Base-by-base conservation (phyloP, 306 rosid genomes). In the Cucumis cinereus region DNA sequence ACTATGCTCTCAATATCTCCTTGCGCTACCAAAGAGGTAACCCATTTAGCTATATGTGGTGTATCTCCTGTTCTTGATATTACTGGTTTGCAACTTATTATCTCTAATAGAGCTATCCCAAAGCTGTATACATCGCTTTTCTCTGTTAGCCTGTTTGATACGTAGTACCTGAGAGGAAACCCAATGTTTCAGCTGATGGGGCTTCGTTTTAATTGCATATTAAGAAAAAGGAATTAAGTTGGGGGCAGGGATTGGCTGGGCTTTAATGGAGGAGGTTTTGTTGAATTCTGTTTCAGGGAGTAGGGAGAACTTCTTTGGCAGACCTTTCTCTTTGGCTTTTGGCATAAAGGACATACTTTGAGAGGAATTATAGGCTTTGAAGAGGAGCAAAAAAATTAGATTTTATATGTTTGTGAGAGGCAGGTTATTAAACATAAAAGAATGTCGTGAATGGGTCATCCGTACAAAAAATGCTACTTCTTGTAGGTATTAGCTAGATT, bases 91-190 rank as follows among this genome's bases (percentile, higher is more conserved):
- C 78, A 57, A 20, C 78, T 84, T 49, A 78, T 47, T 24, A 84
- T 78, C 77, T 73, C 74, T 49, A 84, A 33, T 19, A 81, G 52
- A 1, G 82, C 80, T 10, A 83, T 45, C 35, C 87, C 87, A 16
- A 66, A 78, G 75, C 82, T 78, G 52, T 81, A 84, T 16, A 84
- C 76, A 35, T 81, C 78, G 30, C 84, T 84, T 59, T 78, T 84
- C 78, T 84, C 80, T 41, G 74, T 84, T 22, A 84, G 28, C 67
- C 59, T 77, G 56, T 78, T 75, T 30, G 81, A 81, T 11, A 13
- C 8, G 14, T 64, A 45, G 73, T 81, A 81, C 82, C 87, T 81
- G 33, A 66, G 63, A 24, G 36, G 8, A 30, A 16, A 54, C 13
- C 35, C 30, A 17, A 30, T 20, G n/a, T 66, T 40, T 11, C 28